These are phyloP conservation scores for Aegilops tauschii DNA, from an alignment of 176 grass and related monocot genomes.

Conservation along the genomic window DNA sequence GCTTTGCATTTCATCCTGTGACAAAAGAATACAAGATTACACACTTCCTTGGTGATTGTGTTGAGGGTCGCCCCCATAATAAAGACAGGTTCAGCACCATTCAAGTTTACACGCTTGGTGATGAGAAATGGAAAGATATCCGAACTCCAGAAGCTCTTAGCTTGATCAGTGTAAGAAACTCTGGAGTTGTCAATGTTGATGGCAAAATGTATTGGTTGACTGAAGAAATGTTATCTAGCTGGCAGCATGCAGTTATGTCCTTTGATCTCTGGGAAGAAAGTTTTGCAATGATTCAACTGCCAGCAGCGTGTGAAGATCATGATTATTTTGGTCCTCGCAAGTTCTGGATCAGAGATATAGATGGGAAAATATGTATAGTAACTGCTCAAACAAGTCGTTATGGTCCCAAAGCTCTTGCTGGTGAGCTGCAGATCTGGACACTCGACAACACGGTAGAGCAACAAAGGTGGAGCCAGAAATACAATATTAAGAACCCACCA, in stretches of 20 bases:
- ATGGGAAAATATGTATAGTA: slow-evolving; percentile 11
- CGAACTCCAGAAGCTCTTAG: neutral
- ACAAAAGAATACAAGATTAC: slow-evolving; percentile 34
- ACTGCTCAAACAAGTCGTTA: neutral
- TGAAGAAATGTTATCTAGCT: neutral
- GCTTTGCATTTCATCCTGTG: slow-evolving; percentile 2
- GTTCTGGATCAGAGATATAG: slow-evolving; percentile 9
- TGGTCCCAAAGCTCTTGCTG: neutral
- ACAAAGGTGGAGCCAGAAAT: slow-evolving; percentile 21
- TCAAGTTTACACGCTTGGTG: slow-evolving; percentile 38
- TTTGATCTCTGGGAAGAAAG: slow-evolving; percentile 32
- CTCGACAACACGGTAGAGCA: neutral
- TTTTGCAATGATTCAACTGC: slow-evolving; percentile 17
- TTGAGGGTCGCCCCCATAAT: neutral
- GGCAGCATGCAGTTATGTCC: slow-evolving; percentile 1
- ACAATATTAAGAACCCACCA: neutral
- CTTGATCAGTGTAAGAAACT: neutral
- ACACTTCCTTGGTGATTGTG: neutral
- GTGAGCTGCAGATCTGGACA: slow-evolving; percentile 27
- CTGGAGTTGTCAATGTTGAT: neutral
- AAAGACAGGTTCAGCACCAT: neutral
- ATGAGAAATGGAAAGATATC: slow-evolving; percentile 27
- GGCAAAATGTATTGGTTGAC: slow-evolving; percentile 31
- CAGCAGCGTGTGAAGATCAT: neutral
- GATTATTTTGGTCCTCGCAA: neutral